Evolutionary conservation across 805 yeast species (phyloP).

Genomic region (Saccharomyces kudriavzevii): DNA sequence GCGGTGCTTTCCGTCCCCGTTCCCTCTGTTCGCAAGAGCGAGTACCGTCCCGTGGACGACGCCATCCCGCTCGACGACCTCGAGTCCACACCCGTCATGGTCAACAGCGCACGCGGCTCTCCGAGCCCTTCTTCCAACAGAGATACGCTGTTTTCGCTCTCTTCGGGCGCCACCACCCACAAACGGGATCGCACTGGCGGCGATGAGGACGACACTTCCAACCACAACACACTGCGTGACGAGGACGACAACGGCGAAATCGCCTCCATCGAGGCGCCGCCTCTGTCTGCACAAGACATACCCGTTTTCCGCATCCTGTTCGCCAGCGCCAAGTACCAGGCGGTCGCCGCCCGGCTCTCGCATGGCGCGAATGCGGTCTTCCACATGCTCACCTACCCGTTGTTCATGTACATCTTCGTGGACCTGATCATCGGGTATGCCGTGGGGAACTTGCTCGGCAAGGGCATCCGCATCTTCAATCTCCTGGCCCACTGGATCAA

Average conservation of each 20-base stretch:
- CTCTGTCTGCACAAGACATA: neutral
- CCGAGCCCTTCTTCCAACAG: neutral
- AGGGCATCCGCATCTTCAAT: slow-evolving; percentile 60
- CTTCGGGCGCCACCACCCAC: neutral
- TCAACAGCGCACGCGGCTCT: neutral
- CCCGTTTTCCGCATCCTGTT: slow-evolving; percentile 20
- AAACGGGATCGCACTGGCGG: neutral
- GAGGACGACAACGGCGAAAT: slow-evolving; percentile 20
- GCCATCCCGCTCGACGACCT: neutral
- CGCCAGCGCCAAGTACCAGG: slow-evolving; percentile 22
- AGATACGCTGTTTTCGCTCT: neutral
- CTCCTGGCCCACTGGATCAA: slow-evolving; percentile 91
- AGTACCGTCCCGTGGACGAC: neutral
- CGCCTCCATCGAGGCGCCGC: slow-evolving; percentile 2
- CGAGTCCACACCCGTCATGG: neutral
- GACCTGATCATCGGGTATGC: slow-evolving; percentile 51
- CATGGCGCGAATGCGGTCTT: slow-evolving; percentile 33
- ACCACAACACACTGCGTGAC: slow-evolving; percentile 2
- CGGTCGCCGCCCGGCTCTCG: slow-evolving; percentile 18
- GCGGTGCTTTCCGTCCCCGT: slow-evolving; percentile 41
- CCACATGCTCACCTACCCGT: slow-evolving; percentile 51
- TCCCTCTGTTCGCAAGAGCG: neutral
- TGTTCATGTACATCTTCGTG: slow-evolving; percentile 51
- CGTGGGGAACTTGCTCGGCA: slow-evolving; percentile 62
- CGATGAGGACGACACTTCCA: neutral